Evolutionary conservation across 306 rosid genomes (phyloP), one percentile per base, ranked within the genome.

Genomic region (Fagus crenata): DNA sequence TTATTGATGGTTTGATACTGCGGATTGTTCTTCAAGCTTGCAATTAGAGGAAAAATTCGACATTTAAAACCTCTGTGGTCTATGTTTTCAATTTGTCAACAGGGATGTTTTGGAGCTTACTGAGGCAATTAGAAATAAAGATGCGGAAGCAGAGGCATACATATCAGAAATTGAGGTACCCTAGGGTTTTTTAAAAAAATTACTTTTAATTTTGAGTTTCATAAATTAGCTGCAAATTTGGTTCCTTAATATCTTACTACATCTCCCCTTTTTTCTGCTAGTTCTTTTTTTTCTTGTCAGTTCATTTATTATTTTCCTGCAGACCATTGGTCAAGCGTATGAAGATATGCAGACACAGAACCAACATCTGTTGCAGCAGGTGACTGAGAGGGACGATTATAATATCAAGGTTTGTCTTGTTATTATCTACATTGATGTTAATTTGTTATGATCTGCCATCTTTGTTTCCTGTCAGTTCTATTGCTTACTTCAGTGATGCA

Each of bases 271-370:
- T 53, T 63, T 74, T n/a, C 46, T 42, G 37, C 56, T 79, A 22
- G 28, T 22, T 39, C 67, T 49, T 28, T 49, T 59, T 67, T 80
- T 13, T 53, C 63, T 49, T 7, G 39, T 73, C 41, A 33, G 49
- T 80, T 72, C 40, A 76, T 67, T 72, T 72, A 72, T 75, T 69
- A 14, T 59, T 75, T 71, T 83, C 83, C 36, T 84, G 75, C 78
- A 95, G 99, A 95, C 97, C 75, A 90, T 95, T 81, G 93, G 99
- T 80, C 97, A 95, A 87, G 99, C 99, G 71, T 95, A 95, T 71
- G 99, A 95, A 85, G 99, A 95, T 87, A 95, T 95, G 99, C 99
- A 92, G 90, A 92, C 91, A 17, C 99, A 95, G 87, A 87, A 92
- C 79, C 97, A 92, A 81, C 92, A 90, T 86, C 87, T 95, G 77